A percentile compares a stretch with the other conserved stretches of the same genome.
Conservation (phyloP, 2,329 filamentous ascomycete genomes). For the Emmonsia crescens region DNA sequence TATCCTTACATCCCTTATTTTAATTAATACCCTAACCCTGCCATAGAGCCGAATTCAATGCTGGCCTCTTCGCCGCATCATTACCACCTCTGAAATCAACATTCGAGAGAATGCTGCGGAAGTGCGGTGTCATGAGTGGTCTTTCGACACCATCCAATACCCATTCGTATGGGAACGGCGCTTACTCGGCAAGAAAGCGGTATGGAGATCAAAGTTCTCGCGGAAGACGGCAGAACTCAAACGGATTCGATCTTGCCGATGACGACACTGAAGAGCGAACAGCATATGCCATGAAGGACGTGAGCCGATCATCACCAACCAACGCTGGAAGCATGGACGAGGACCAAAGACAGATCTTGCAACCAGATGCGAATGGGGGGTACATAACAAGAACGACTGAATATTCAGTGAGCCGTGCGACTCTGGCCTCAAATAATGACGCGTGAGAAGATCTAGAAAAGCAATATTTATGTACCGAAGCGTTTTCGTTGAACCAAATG, state of each 20-base stretch:
- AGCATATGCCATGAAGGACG: not conserved
- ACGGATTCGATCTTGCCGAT: not conserved
- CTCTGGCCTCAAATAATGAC: not conserved
- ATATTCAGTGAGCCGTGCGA: constrained; percentile 1
- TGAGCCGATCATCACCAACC: not conserved
- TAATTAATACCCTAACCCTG: not conserved
- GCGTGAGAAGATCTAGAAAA: not conserved
- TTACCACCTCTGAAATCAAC: not conserved
- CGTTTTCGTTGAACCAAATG: not conserved
- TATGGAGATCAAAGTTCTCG: not conserved
- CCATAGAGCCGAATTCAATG: not conserved
- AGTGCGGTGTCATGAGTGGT: not conserved
- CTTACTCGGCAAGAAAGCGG: not conserved
- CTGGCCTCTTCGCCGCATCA: not conserved
- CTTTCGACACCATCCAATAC: not conserved
- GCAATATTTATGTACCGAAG: not conserved
- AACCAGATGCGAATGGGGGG: not conserved
- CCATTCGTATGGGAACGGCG: not conserved
- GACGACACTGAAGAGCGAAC: not conserved
- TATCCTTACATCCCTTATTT: not conserved
- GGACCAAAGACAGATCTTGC: not conserved
- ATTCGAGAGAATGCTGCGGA: not conserved
- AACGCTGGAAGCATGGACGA: not conserved
- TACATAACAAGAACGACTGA: constrained; percentile 1
- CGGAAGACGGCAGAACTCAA: not conserved